Evolutionary conservation across 2,329 filamentous ascomycete species (phyloP).

Genomic region (Plectosphaerella cucumerina): DNA sequence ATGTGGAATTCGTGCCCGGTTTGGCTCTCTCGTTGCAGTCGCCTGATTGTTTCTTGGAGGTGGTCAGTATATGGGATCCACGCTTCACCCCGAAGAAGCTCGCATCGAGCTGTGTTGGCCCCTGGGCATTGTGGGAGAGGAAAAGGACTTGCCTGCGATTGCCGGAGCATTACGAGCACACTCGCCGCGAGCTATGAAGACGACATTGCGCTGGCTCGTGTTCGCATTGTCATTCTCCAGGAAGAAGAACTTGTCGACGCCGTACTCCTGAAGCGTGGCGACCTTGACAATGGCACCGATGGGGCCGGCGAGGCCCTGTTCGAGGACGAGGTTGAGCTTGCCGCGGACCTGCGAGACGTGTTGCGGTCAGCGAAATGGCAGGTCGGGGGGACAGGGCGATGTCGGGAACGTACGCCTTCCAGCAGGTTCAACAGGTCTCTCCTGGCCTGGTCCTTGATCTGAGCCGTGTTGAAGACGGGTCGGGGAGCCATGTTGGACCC

Average conservation of each 20-base stretch:
- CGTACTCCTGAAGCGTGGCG: slow-evolving; percentile 92
- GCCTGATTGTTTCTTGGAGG: slow-evolving; percentile 77
- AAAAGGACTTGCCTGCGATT: slow-evolving; percentile 67
- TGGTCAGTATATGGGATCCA: slow-evolving; percentile 12
- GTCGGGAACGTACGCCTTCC: slow-evolving; percentile 78
- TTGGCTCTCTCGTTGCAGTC: slow-evolving; percentile 80
- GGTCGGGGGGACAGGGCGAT: slow-evolving; percentile 24
- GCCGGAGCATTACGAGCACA: slow-evolving; percentile 77
- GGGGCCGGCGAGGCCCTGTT: slow-evolving; percentile 83
- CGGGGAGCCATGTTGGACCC: slow-evolving; percentile 65
- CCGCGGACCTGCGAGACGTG: slow-evolving; percentile 70
- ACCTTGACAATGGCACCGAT: slow-evolving; percentile 93
- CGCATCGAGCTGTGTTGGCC: too few species aligned
- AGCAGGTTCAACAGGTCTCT: slow-evolving; percentile 88
- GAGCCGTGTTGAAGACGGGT: slow-evolving; percentile 67
- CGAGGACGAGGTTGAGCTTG: slow-evolving; percentile 97
- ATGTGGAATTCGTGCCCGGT: slow-evolving; percentile 95
- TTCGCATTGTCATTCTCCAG: slow-evolving; percentile 95
- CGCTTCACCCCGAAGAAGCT: slow-evolving; percentile 13
- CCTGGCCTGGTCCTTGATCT: slow-evolving; percentile 76
- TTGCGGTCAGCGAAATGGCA: slow-evolving; percentile 5
- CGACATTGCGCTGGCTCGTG: slow-evolving; percentile 87
- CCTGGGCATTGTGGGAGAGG: too few species aligned
- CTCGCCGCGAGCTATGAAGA: slow-evolving; percentile 90
- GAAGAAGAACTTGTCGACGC: slow-evolving; percentile 96